Evolutionary conservation across 305 asterid species (phyloP).

Genomic region (Fraxinus velutina): DNA sequence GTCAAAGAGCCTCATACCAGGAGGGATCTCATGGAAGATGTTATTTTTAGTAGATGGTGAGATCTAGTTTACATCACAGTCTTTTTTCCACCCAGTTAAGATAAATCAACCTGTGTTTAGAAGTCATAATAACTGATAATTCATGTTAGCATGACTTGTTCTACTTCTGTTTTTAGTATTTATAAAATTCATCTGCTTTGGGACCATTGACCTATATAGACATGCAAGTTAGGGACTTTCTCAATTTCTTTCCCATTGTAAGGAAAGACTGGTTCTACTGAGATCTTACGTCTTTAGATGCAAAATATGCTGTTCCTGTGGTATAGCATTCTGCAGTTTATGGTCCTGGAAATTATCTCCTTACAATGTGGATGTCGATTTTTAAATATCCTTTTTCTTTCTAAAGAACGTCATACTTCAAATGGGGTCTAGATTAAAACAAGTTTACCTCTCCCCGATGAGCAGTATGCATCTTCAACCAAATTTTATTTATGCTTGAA

Average conservation of each 20-base stretch:
- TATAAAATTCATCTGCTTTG: neutral
- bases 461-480: neutral
- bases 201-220: slow-evolving; percentile 1
- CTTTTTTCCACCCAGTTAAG: slow-evolving; percentile 2
- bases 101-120: neutral
- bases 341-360: slow-evolving; percentile 1
- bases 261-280: neutral
- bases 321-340: neutral
- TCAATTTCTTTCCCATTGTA: neutral
- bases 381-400: neutral
- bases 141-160: neutral
- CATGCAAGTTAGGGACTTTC: neutral
- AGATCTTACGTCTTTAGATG: neutral
- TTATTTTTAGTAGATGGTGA: slow-evolving; percentile 72
- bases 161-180: neutral
- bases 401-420: neutral
- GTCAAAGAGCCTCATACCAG: slow-evolving; percentile 56
- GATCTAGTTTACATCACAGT: slow-evolving; percentile 15
- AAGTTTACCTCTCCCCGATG: neutral
- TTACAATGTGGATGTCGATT: neutral
- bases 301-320: neutral
- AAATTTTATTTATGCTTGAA: neutral
- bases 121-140: neutral
- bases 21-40: slow-evolving; percentile 71
- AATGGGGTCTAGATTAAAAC: neutral